Base-by-base conservation (phyloP, 805 yeast species). In the Candida insectorum region DNA sequence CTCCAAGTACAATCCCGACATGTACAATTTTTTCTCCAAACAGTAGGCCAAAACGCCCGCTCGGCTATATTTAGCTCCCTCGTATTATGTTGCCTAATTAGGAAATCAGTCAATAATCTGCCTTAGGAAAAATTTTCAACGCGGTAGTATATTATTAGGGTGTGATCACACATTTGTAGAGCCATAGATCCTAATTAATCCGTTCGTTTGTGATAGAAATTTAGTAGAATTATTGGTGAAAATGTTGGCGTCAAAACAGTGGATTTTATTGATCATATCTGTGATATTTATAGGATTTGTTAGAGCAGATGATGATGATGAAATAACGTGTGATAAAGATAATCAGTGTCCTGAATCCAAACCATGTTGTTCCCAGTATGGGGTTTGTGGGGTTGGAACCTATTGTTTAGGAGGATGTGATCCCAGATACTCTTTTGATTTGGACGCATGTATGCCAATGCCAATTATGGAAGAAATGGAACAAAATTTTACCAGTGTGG, bases 361-460 rank as follows among this genome's bases (percentile, higher is more conserved):
- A n/a, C 97, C 97, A 37, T 88, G 97, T 60, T 88, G 97, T 58
- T 77, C 85, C 9, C 81, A 78, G 45, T 80, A 73, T 46, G 96
- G 96, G 31, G 65, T 60, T 20, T 85, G 94, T 65, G 94, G 94
- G 48, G 73, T 79, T 16, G 94, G 94, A 15, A 56, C 70, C 12
- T 71, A 70, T 60, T 89, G 97, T 67, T 67, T 88, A 33, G 93
- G 91, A 40, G 91, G 94, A 21, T 89, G 97, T 66, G 85, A 88
- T 60, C 83, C 93, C 24, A 65, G 78, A 40, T 79, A 48, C 51
- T 85, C 95, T 4, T 78, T 58, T 63, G 71, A 71, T 43, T 51
- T 74, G 33, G 62, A 75, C 9, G 77, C 96, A 0, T 89, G 97
- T 62, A 75, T 86, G 79, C 88, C 97, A 5, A 74, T 77, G 75